Evolutionary conservation across 352 stramenopile species (phyloP).

Genomic region (Phytopythium chamaehyphon): DNA sequence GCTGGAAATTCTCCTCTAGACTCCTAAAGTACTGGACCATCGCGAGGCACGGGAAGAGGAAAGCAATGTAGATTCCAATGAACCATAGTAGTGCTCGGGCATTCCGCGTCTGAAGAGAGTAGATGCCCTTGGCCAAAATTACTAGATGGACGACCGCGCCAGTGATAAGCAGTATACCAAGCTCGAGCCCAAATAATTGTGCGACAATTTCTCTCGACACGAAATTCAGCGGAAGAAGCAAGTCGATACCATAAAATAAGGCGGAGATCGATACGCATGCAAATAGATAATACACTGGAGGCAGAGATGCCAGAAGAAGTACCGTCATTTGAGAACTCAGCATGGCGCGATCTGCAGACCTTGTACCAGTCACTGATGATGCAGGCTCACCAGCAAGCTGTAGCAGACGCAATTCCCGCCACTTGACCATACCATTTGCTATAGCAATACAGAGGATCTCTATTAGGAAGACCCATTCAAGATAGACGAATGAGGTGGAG

Average conservation of each 20-base stretch:
- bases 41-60: constrained; percentile 26
- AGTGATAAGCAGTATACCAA: constrained; percentile 20
- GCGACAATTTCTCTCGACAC: constrained; percentile 28
- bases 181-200: constrained; percentile 36
- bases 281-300: constrained; percentile 28
- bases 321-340: constrained; percentile 24
- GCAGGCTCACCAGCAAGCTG: constrained; percentile 25
- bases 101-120: constrained; percentile 24
- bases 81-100: constrained; percentile 29
- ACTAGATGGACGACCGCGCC: constrained; percentile 15
- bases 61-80: constrained; percentile 19
- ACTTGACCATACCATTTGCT: constrained; percentile 49
- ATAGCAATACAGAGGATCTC: constrained; percentile 31
- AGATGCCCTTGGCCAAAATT: constrained; percentile 21
- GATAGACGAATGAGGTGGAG: constrained; percentile 27
- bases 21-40: constrained; percentile 24
- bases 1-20: constrained; percentile 24
- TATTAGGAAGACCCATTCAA: constrained; percentile 26
- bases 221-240: constrained; percentile 32
- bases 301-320: constrained; percentile 33
- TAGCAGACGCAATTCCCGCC: constrained; percentile 33
- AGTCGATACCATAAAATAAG: constrained; percentile 34
- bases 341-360: constrained; percentile 20
- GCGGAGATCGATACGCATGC: constrained; percentile 16
- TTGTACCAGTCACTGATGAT: constrained; percentile 5